These are phyloP conservation scores for Kodamaea jinghongensis DNA, from an alignment of 805 yeast genomes.

Conservation along the genomic window DNA sequence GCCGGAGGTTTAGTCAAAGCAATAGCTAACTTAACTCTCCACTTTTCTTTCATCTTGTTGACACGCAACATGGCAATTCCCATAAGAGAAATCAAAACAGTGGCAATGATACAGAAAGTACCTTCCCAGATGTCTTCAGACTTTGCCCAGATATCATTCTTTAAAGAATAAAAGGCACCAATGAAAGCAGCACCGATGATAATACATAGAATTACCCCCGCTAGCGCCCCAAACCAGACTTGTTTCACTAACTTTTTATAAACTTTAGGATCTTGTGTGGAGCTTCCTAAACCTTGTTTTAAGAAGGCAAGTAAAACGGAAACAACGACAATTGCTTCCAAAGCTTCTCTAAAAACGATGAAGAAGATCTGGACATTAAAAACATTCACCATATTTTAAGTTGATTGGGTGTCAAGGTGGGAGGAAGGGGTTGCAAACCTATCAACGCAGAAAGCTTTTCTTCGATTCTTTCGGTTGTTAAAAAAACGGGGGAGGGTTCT, in stretches of 20 bases:
- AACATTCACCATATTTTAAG: conserved; percentile 19
- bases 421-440: too few relatives aligned
- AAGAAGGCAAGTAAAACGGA: conserved; percentile 28
- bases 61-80: conserved; percentile 29
- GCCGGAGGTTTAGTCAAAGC: conserved; percentile 19
- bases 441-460: too few relatives aligned
- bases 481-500: too few relatives aligned
- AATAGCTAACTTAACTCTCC: conserved; percentile 28
- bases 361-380: conserved; percentile 27
- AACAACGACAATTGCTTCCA: conserved; percentile 26
- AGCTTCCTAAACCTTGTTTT: conserved; percentile 26
- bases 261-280: conserved; percentile 19
- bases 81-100: conserved; percentile 25
- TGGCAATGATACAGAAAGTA: conserved; percentile 23
- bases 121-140: conserved; percentile 28
- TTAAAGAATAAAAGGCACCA: conserved; percentile 22
- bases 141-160: conserved; percentile 20
- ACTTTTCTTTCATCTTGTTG: conserved; percentile 29
- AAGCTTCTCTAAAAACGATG: conserved; percentile 24
- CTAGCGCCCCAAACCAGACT: conserved; percentile 23
- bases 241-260: conserved; percentile 19
- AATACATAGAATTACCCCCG: conserved; percentile 21
- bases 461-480: too few relatives aligned
- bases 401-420: too few relatives aligned
- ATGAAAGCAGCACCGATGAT: conserved; percentile 23